Evolutionary conservation across 2,329 filamentous ascomycete genomes (phyloP), one percentile per base, ranked within the genome.

Genomic region (Aspergillus awamori): DNA sequence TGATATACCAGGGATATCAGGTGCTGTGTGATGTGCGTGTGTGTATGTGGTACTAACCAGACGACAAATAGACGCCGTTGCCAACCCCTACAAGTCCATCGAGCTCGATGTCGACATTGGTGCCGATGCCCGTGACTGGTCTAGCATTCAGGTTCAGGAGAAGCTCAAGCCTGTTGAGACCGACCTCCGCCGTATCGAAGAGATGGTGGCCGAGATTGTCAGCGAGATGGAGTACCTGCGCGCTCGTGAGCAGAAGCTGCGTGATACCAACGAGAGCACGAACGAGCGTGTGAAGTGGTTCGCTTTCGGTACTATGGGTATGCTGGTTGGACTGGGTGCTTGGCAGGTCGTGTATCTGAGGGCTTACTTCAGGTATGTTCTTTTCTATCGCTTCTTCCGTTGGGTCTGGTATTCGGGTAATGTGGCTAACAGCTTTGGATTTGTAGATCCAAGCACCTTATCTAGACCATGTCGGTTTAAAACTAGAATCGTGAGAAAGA

Each of bases 251-350:
- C 93, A 97, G 86, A 96, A 92, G 83, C 86, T 99, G 71, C 86
- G 95, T 77, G 94, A 99, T 81, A 99, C 95, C 70, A 99, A 99
- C 80, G 95, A 99, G 89, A 98, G 94, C 84, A 99, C 95, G 68
- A 99, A 99, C 81, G 95, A 91, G 81, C 87, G 95, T 62, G 95
- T 99, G 73, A 99, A 98, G 84, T 98, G 92, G 93, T 99, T 99
- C 80, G 94, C 94, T 53, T 88, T 97, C 76, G 87, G 89, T 67
- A 98, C 94, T 28, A 98, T 97, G 81, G 90, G 92, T 64, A 89
- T 97, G 83, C 82, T 99, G 70, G 83, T 97, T 68, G 91, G 87
- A 36, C 83, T 99, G 70, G 96, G 95, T 78, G 93, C 83, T 45
- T 99, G 95, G 95, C 95, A 99, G 87, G 91, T 99, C 74, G 88